A percentile compares a stretch with the other conserved stretches of the same genome.
Conservation (phyloP, 192 early-diverging fungal species). For the Coemansia erecta region DNA sequence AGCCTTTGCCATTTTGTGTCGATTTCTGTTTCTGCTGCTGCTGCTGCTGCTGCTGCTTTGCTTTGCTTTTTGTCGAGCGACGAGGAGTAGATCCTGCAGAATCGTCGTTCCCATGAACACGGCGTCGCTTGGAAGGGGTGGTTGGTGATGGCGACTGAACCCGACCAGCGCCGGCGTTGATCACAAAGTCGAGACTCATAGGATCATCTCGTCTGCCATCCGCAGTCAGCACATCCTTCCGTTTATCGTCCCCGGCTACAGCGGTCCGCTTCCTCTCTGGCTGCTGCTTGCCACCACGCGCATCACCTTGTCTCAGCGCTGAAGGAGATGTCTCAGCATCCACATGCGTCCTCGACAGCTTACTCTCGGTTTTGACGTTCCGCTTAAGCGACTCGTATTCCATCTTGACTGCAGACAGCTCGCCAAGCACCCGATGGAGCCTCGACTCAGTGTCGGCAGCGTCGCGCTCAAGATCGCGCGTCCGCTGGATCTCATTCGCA, state of each 20-base stretch:
- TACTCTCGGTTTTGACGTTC: background rate
- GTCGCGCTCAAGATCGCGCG: constrained; percentile 42
- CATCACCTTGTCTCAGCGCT: too few species aligned
- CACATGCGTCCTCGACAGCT: background rate
- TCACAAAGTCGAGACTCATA: constrained; percentile 42
- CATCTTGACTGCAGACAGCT: constrained; percentile 25
- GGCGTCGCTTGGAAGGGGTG: constrained; percentile 2
- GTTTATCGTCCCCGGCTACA: background rate
- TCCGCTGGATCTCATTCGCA: constrained; percentile 41
- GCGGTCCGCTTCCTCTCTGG: constrained; percentile 4
- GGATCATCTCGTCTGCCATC: constrained; percentile 4
- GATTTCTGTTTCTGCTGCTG: background rate
- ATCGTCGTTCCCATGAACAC: background rate
- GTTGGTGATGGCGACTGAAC: background rate
- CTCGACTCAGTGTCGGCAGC: constrained; percentile 26
- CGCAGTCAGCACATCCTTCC: background rate
- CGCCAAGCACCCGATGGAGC: constrained; percentile 20
- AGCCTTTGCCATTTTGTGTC: background rate
- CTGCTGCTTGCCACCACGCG: background rate
- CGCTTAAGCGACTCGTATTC: constrained; percentile 28
- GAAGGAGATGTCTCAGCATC: too few species aligned
- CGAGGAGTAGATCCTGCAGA: background rate
- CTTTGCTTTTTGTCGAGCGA: too few species aligned
- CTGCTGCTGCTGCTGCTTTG: too few species aligned
- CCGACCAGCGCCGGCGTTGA: constrained; percentile 20